A percentile compares a stretch with the other conserved stretches of the same genome.
These are phyloP conservation scores for Parastagonospora avenae DNA, from an alignment of 2,329 filamentous ascomycete genomes.

Conservation along the genomic window DNA sequence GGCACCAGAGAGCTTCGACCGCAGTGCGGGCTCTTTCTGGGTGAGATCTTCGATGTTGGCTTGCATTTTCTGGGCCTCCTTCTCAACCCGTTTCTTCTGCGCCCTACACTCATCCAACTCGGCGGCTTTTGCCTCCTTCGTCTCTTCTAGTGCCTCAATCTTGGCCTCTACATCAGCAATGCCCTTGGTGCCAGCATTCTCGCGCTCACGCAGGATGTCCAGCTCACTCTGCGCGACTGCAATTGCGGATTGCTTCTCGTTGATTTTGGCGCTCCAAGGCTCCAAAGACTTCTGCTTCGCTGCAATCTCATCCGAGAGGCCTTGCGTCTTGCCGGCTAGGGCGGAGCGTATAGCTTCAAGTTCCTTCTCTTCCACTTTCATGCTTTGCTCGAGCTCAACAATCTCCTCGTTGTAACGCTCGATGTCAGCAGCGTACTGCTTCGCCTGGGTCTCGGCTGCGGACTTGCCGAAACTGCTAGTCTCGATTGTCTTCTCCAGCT, in stretches of 20 bases:
- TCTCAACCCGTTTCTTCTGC: conserved; percentile 73
- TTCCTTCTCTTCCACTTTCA: conserved; percentile 80
- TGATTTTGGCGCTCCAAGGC: conserved; percentile 97
- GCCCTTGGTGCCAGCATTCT: conserved; percentile 82
- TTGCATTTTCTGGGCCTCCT: conserved; percentile 74
- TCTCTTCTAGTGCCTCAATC: conserved; percentile 72
- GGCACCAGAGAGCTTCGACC: conserved; percentile 83
- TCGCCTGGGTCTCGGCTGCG: conserved; percentile 77
- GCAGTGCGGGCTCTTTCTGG: conserved; percentile 79
- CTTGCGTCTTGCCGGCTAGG: conserved; percentile 94
- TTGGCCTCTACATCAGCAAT: conserved; percentile 83
- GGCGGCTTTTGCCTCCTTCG: conserved; percentile 69
- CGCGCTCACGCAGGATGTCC: conserved; percentile 86
- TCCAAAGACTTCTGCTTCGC: conserved; percentile 92
- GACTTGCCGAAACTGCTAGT: conserved; percentile 74
- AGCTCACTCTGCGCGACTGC: conserved; percentile 95
- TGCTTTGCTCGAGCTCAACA: conserved; percentile 72
- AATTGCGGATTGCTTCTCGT: conserved; percentile 91
- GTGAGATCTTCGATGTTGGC: conserved; percentile 74
- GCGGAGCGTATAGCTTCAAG: conserved; percentile 81
- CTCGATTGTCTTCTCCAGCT: conserved; percentile 85
- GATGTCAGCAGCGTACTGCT: conserved; percentile 79
- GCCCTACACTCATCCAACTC: conserved; percentile 78
- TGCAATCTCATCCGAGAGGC: conserved; percentile 89
- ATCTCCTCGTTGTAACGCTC: conserved; percentile 77